These are phyloP conservation scores for Starmerella sirachaensis DNA, from an alignment of 805 yeast genomes.

Conservation along the genomic window DNA sequence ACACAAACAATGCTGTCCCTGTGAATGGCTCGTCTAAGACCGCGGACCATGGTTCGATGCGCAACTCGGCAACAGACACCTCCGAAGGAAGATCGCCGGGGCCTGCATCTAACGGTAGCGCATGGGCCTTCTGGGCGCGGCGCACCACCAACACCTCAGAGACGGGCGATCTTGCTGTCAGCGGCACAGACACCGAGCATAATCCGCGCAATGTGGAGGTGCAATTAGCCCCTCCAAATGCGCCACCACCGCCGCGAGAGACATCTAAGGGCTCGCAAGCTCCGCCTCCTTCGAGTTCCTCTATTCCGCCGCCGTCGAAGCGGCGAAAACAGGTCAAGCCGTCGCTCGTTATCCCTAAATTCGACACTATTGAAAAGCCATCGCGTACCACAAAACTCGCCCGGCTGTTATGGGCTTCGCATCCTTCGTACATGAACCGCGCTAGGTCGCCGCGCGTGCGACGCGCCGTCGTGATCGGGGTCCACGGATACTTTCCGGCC, in stretches of 20 bases:
- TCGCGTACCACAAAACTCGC: conserved; percentile 22
- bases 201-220: conserved; percentile 23
- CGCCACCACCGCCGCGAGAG: not conserved
- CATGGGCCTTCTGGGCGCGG: conserved; percentile 30
- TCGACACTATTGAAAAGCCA: conserved; percentile 8
- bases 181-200: conserved; percentile 25
- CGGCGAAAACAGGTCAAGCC: conserved; percentile 7
- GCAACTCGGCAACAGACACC: too few species aligned
- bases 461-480: conserved; percentile 67
- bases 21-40: too few species aligned
- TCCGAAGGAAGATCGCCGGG: too few species aligned
- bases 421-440: conserved; percentile 7
- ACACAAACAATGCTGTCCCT: too few species aligned
- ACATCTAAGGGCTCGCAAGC: conserved; percentile 7
- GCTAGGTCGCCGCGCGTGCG: not conserved
- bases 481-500: conserved; percentile 93
- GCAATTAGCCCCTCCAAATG: conserved; percentile 5
- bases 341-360: conserved; percentile 14
- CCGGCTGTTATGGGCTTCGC: conserved; percentile 23
- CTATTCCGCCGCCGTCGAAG: conserved; percentile 6
- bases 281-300: not conserved
- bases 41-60: too few species aligned
- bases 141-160: conserved; percentile 17
- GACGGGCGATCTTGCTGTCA: conserved; percentile 24
- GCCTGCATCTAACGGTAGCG: too few species aligned